Evolutionary conservation across 1,284 basidiomycete genomes (phyloP), one percentile per base, ranked within the genome.

Genomic region (Ustilago curta): DNA sequence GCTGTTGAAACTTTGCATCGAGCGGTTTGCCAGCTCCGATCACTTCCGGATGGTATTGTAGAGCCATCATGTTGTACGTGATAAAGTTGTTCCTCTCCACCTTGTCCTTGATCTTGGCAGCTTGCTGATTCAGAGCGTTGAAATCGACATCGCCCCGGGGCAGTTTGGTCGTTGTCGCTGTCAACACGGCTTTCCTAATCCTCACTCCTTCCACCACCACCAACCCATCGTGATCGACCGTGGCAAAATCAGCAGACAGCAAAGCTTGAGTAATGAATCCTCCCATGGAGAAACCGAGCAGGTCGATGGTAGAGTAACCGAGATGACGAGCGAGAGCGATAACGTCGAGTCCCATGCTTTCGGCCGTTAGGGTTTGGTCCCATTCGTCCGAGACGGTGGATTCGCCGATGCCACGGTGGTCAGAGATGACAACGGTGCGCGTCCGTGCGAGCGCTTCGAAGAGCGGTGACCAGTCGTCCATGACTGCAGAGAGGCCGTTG

Each of bases 241-340:
- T 31, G 0, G 71, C 55, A 8, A 42, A 16, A 0, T 64, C 45
- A 0, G 48, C 25, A 3, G 71, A 65, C n/a, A 83, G 52, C 14
- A 84, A 44, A 5, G 70, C 76, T 52, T 83, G 80, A 3, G 67
- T 56, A 19, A 84, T 80, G 35, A 80, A 76, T 2, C 83, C 83
- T 11, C 82, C 83, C 83, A 84, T 84, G 14, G 67, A 74, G 49
- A 79, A 84, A 9, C 83, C 83, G 6, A 84, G 63, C 2, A 83
- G 42, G 45, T 83, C 68, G 16, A 83, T 57, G 1, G 39, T 52
- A 4, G 12, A 18, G 40, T 70, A 65, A 2, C 68, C 70, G 9
- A 84, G 61, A 21, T 68, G 48, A 8, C 29, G 14, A 3, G 80
- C 51, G 29, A 84, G 70, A 1, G 56, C 40, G 35, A 84, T 58